Percentiles rank a stretch among this genome's conserved stretches.
Evolutionary conservation across 805 yeast genomes (phyloP).

Genomic region (Schwanniomyces yamadae): DNA sequence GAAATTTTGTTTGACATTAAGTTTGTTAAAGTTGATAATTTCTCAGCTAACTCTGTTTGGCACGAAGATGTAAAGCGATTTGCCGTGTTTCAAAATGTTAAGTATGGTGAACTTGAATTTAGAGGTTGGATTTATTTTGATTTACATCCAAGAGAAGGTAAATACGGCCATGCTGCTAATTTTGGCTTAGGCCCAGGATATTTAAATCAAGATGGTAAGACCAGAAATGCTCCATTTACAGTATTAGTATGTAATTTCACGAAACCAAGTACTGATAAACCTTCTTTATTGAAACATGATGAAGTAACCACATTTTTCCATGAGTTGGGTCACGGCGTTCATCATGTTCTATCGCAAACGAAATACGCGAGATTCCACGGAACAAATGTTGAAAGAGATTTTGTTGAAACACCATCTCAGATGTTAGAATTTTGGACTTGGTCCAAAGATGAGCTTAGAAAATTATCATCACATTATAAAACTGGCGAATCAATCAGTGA

Average conservation of each 20-base stretch:
- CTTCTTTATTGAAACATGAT: conserved; percentile 70
- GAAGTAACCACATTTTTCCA: conserved; percentile 87
- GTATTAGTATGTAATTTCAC: conserved; percentile 85
- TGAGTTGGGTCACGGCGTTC: conserved; percentile 88
- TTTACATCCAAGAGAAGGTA: conserved; percentile 81
- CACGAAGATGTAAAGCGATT: conserved; percentile 75
- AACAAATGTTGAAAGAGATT: conserved; percentile 76
- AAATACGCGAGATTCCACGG: conserved; percentile 70
- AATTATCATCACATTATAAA: conserved; percentile 65
- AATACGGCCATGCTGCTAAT: conserved; percentile 87
- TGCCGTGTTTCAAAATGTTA: conserved; percentile 65
- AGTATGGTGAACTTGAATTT: conserved; percentile 50
- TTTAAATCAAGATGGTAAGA: conserved; percentile 43
- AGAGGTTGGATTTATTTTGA: conserved; percentile 80
- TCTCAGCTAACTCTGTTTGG: conserved; percentile 55
- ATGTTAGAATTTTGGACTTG: conserved; percentile 88
- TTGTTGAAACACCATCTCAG: conserved; percentile 91
- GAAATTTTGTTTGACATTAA: conserved; percentile 68
- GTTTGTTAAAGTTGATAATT: conserved; percentile 52
- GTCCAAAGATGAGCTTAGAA: conserved; percentile 59
- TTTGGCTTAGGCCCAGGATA: conserved; percentile 67
- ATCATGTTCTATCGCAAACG: conserved; percentile 68
- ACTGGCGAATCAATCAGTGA: conserved; percentile 59
- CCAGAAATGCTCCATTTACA: conserved; percentile 63
- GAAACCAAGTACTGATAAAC: conserved; percentile 65